Conservation (phyloP, 352 stramenopile genomes). For the Pseudoperonospora humuli region DNA sequence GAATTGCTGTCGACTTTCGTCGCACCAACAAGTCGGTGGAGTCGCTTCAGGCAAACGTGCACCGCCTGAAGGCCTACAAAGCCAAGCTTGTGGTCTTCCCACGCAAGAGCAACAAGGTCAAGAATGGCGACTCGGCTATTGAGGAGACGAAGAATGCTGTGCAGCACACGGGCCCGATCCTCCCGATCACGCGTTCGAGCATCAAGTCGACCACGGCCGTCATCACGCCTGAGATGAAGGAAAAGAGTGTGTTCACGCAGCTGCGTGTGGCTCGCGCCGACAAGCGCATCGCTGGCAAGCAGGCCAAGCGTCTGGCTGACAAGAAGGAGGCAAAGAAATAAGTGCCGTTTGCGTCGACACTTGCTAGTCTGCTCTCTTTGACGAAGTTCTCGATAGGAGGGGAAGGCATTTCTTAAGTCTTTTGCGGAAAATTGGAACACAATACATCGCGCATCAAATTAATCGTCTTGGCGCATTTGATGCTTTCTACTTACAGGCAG, state of each 20-base stretch:
- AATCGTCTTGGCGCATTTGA: not conserved
- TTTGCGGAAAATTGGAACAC: constrained; percentile 63
- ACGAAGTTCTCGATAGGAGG: constrained; percentile 1
- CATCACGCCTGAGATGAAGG: constrained; percentile 87
- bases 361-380: constrained; percentile 14
- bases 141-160: constrained; percentile 90
- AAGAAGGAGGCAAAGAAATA: constrained; percentile 80
- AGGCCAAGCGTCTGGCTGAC: constrained; percentile 85
- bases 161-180: constrained; percentile 80
- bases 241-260: constrained; percentile 72
- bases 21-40: constrained; percentile 97
- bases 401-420: constrained; percentile 24
- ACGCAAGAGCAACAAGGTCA: constrained; percentile 94
- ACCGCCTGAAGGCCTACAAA: constrained; percentile 99
- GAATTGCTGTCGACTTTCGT: constrained; percentile 97
- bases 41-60: constrained; percentile 94
- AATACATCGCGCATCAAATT: constrained; percentile 36
- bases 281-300: constrained; percentile 82
- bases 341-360: constrained; percentile 26
- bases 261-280: constrained; percentile 80
- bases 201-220: constrained; percentile 69
- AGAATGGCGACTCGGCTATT: constrained; percentile 89
- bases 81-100: constrained; percentile 98
- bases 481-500: too few relatives aligned
- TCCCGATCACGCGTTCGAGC: constrained; percentile 71